A percentile compares a stretch with the other conserved stretches of the same genome.
phyloP scores from a whole-genome alignment of 495 filamentous ascomycete genomes.

The Bryoglossum gracile region DNA sequence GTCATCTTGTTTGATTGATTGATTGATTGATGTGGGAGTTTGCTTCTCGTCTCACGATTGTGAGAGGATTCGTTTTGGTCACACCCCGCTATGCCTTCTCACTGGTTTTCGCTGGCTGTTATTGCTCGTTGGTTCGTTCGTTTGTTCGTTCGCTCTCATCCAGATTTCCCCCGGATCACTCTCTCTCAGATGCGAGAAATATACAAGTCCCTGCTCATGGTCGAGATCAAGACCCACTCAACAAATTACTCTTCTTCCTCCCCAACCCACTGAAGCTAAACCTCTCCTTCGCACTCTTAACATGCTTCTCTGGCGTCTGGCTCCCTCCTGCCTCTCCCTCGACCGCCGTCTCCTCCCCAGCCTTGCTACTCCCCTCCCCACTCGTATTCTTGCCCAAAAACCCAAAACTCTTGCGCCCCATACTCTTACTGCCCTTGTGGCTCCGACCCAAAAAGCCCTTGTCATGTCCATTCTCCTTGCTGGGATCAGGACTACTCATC shows the following conservation, averaged over 20 bases:
- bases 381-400: slow-evolving; percentile 26
- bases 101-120: too few species aligned
- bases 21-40: too few species aligned
- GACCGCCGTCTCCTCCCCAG: slow-evolving; percentile 16
- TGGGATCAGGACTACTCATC: neutral
- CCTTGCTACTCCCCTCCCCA: slow-evolving; percentile 9
- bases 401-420: slow-evolving; percentile 39
- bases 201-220: neutral
- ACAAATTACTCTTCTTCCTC: slow-evolving; percentile 49
- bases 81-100: too few species aligned
- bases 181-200: neutral
- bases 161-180: too few species aligned
- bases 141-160: too few species aligned
- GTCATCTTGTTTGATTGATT: too few species aligned
- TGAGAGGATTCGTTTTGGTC: too few species aligned
- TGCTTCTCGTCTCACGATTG: too few species aligned
- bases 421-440: slow-evolving; percentile 49
- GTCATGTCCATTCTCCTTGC: slow-evolving; percentile 17
- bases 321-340: slow-evolving; percentile 20
- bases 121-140: too few species aligned
- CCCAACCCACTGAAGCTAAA: slow-evolving; percentile 50
- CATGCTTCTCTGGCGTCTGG: slow-evolving; percentile 23
- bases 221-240: too few species aligned
- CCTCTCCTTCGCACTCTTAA: slow-evolving; percentile 35
- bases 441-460: slow-evolving; percentile 3